phyloP scores from a whole-genome alignment of 1,284 basidiomycete species.

The Cutaneotrichosporon cyanovorans region DNA sequence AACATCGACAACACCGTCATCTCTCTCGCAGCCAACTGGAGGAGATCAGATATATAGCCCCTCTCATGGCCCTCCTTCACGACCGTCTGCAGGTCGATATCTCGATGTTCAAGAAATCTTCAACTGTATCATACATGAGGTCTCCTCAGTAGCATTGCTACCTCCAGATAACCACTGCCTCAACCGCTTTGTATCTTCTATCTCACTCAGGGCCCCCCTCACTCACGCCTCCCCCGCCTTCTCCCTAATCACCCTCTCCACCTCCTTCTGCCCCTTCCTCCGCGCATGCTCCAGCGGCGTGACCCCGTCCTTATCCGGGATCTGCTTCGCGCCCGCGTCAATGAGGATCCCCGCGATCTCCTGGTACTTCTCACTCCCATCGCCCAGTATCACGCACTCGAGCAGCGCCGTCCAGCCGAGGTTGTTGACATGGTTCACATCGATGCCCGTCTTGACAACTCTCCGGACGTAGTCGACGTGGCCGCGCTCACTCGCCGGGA shows the following conservation, averaged over 20 bases:
- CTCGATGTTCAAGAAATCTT: no score
- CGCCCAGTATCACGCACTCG: constrained; percentile 11
- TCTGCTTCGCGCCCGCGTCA: neutral
- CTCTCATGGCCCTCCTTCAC: no score
- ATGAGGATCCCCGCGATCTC: constrained; percentile 9
- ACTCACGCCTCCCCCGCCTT: no score
- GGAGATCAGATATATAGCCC: no score
- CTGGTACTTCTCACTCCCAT: constrained; percentile 1
- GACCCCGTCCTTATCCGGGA: constrained; percentile 9
- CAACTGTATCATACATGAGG: no score
- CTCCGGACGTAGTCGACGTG: constrained; percentile 10
- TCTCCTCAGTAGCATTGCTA: no score
- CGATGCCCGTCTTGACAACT: constrained; percentile 3
- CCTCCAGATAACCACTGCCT: no score
- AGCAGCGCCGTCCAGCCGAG: constrained; percentile 12
- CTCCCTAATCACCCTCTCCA: neutral
- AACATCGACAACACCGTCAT: no score
- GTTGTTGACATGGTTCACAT: constrained; percentile 13
- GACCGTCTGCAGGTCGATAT: no score
- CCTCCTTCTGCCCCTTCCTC: constrained; percentile 1
- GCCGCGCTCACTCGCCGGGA: constrained; percentile 9
- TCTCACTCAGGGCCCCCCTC: no score
- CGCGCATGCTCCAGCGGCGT: constrained; percentile 6
- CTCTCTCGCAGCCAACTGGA: no score
- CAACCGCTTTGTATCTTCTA: no score